phyloP scores from a whole-genome alignment of 805 yeast genomes.

The Candida mattraensis region DNA sequence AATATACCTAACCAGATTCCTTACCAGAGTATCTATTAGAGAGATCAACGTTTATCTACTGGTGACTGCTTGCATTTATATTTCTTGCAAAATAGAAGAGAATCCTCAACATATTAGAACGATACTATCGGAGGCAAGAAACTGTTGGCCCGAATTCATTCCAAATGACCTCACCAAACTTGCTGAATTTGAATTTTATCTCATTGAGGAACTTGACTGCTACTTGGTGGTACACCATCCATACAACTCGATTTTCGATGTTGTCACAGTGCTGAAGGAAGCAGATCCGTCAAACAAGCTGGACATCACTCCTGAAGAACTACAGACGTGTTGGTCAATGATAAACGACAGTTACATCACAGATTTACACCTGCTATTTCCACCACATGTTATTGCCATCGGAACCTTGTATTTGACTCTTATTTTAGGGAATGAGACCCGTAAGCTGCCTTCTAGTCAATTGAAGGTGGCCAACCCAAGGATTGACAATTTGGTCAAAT shows the following conservation, averaged over 20 bases:
- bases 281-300: slow-evolving; percentile 23
- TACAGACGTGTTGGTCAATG: slow-evolving; percentile 86
- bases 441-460: slow-evolving; percentile 1
- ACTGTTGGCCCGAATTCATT: slow-evolving; percentile 91
- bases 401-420: slow-evolving; percentile 80
- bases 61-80: slow-evolving; percentile 80
- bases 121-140: slow-evolving; percentile 79
- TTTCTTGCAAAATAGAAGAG: slow-evolving; percentile 94
- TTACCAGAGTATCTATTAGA: slow-evolving; percentile 66
- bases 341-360: slow-evolving; percentile 88
- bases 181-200: slow-evolving; percentile 93
- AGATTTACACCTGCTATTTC: slow-evolving; percentile 76
- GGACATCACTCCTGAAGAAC: slow-evolving; percentile 57
- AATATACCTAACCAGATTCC: slow-evolving; percentile 75
- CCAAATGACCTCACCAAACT: slow-evolving; percentile 88
- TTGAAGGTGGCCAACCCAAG: slow-evolving; percentile 31
- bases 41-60: slow-evolving; percentile 82
- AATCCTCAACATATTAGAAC: slow-evolving; percentile 91
- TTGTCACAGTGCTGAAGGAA: slow-evolving; percentile 42
- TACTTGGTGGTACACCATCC: slow-evolving; percentile 76
- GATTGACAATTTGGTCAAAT: slow-evolving; percentile 57
- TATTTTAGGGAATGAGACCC: slow-evolving; percentile 47
- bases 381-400: slow-evolving; percentile 87
- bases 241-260: slow-evolving; percentile 58
- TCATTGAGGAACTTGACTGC: slow-evolving; percentile 83